Evolutionary conservation across 768 basidiomycete genomes (phyloP), one percentile per base, ranked within the genome.

Genomic region (Pisolithus microcarpus): DNA sequence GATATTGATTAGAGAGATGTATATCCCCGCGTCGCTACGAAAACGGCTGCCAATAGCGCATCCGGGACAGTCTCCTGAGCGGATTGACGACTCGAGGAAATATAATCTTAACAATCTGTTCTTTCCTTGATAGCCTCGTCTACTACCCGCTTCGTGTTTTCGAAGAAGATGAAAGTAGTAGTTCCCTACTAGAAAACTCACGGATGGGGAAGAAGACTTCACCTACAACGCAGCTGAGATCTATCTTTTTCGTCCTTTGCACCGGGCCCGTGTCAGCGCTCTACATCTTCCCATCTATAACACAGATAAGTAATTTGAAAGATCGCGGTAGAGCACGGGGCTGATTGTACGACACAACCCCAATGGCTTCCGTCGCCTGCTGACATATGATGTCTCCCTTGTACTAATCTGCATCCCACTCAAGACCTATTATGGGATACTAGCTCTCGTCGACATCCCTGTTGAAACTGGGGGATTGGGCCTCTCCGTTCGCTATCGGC

Each of bases 391-490:
- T 1, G 46, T 49, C 9, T 19, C 48, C 28, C 75, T 74, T 0
- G 57, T 76, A 46, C 71, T 82, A 2, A 64, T 85, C 30, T 70
- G 72, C 28, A 63, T 70, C 4, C 68, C 85, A 43, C 68, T 86
- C 19, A 23, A 11, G 28, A 77, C 72, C 16, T 72, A 68, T 4
- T 88, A 88, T 61, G 80, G 78, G 7, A 64, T 66, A 26, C 71
- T 82, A 21, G 75, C 84, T 4, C 69, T 87, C 10, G 65, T 83
- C 46, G 85, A 87, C 49, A 85, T 87, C 26, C 60, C 67, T 2
- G 56, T 70, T 4, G 59, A 58, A 48, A 48, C 68, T 23, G 66
- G 68, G 39, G 66, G 63, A 19, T 59, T 66, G n/a, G 28, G 38
- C 37, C 57, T 65, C 1, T 9, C 61, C 70, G 38, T 56, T 63